These are phyloP conservation scores for Podila verticillata DNA, from an alignment of 192 early-diverging fungal species.

Conservation along the genomic window DNA sequence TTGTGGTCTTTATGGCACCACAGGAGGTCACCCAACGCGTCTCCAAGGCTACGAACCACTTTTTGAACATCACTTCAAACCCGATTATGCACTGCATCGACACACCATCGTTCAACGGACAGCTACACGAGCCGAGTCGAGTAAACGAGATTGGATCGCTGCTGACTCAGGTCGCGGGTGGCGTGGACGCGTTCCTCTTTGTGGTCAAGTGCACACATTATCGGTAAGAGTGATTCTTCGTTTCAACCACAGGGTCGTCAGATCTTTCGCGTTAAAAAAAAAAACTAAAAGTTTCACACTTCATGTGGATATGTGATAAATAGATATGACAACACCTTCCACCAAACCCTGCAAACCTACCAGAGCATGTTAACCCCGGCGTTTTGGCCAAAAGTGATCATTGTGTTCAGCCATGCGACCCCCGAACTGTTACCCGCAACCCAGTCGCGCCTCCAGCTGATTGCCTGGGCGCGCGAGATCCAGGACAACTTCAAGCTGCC, in stretches of 20 bases:
- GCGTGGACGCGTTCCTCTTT: slow-evolving; percentile 55
- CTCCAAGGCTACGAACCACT: slow-evolving; percentile 30
- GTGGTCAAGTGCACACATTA: slow-evolving; percentile 56
- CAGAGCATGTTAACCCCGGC: slow-evolving; percentile 39
- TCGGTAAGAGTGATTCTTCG: slow-evolving; percentile 23
- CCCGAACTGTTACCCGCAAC: slow-evolving; percentile 26
- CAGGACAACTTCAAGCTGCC: slow-evolving; percentile 39
- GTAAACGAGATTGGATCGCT: slow-evolving; percentile 36
- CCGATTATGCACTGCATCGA: slow-evolving; percentile 55
- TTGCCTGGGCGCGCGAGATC: slow-evolving; percentile 45
- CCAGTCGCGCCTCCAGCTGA: slow-evolving; percentile 17
- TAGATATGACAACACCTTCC: slow-evolving; percentile 50
- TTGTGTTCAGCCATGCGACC: slow-evolving; percentile 46
- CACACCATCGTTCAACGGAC: slow-evolving; percentile 54
- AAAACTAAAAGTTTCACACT: too few relatives aligned
- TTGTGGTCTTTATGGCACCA: background rate
- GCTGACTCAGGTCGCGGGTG: slow-evolving; percentile 23
- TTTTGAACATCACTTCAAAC: slow-evolving; percentile 48
- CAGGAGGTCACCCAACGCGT: slow-evolving; percentile 55
- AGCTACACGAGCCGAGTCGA: slow-evolving; percentile 35
- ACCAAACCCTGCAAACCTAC: slow-evolving; percentile 37
- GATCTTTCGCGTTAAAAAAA: too few relatives aligned
- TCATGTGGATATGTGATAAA: too few relatives aligned
- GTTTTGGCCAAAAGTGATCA: slow-evolving; percentile 44
- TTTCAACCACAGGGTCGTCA: too few relatives aligned